Conservation (phyloP, 306 rosid species). For the Pueraria montana region DNA sequence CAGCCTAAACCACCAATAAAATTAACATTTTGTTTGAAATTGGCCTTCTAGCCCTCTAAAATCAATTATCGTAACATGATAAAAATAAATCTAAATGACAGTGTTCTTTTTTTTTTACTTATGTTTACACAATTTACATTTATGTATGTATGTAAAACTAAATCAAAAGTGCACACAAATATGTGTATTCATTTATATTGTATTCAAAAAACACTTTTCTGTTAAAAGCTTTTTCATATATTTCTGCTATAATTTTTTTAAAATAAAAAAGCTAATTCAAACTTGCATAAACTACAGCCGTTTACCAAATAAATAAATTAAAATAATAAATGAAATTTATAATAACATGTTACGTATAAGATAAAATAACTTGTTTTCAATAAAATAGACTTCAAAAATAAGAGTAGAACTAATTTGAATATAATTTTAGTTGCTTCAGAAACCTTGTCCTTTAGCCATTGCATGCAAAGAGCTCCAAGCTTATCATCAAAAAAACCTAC, state of each 20-base stretch:
- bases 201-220: background rate
- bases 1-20: slow-evolving; percentile 1
- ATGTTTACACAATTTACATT: background rate
- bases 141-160: background rate
- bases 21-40: background rate
- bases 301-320: background rate
- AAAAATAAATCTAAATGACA: background rate
- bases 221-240: background rate
- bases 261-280: background rate
- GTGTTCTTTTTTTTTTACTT: background rate
- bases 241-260: background rate
- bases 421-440: slow-evolving; percentile 41
- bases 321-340: background rate
- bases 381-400: slow-evolving; percentile 23
- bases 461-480: slow-evolving; percentile 99
- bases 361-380: slow-evolving; percentile 6
- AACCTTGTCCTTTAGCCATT: slow-evolving; percentile 98
- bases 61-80: background rate
- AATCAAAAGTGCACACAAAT: background rate
- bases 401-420: slow-evolving; percentile 18
- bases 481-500: slow-evolving; percentile 95
- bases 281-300: background rate
- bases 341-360: background rate
- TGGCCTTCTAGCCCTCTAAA: background rate
- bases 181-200: background rate